Evolutionary conservation across 495 filamentous ascomycete species (phyloP), one percentile per base, ranked within the genome.

Genomic region (Hypoxylon cercidicola): DNA sequence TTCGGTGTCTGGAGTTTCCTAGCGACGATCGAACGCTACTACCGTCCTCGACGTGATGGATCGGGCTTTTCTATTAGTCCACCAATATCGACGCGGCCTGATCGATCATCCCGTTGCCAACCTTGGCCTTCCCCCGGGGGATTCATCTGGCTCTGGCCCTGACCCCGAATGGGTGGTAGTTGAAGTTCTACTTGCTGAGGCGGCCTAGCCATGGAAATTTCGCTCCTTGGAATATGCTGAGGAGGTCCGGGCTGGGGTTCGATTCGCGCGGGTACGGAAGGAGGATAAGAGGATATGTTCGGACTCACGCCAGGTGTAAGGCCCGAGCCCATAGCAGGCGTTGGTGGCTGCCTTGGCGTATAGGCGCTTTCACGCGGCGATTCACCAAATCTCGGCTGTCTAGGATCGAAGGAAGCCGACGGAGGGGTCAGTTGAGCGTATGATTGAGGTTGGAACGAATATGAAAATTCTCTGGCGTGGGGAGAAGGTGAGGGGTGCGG

Each of bases 71-170:
- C 81, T 37, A 86, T 76, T 34, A 86, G 72, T 28, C 83, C 84
- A 20, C 80, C 79, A 60, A 86, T 86, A 57, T 84, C 84, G 28
- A 86, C 78, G 11, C 83, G 77, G 30, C 73, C 64, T 41, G 76
- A 71, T 23, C 80, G 75, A 43, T 83, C 81, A 49, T 82, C 81
- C 45, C 75, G 60, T 30, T 72, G 73, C 67, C 78, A 79, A 18
- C 57, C 28, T 11, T 44, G 41, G 21, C 69, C 59, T 56, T 79
- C 79, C 44, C 68, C 57, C 9, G 79, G 64, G 49, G 75, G 64
- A 1, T 64, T 64, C 19, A 64, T 55, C 19, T 74, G 68, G 20
- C 76, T 75, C 55, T 77, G 68, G 19, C 76, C 75, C 56, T 77
- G 81, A 32, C 76, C 79, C 25, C 81, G 75, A 41, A 84, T 84